phyloP scores from a whole-genome alignment of 495 filamentous ascomycete species.

The Talaromyces thailandensis region DNA sequence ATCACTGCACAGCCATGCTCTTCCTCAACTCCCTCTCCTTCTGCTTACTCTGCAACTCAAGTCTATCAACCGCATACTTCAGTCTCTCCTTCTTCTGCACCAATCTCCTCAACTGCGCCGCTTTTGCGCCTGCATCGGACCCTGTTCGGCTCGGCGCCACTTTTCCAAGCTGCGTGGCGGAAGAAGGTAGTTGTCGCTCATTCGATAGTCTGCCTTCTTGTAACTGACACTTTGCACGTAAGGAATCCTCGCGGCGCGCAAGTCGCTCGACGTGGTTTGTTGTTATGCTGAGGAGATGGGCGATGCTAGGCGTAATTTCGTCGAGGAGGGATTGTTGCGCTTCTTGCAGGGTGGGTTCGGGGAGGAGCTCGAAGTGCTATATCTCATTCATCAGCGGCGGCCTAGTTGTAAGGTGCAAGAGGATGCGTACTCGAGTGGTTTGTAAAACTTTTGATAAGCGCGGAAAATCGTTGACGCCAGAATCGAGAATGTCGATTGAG shows the following conservation, averaged over 20 bases:
- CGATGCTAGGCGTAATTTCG: constrained; percentile 68
- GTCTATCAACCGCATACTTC: constrained; percentile 64
- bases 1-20: constrained; percentile 56
- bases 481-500: constrained; percentile 61
- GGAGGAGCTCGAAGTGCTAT: constrained; percentile 74
- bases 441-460: constrained; percentile 61
- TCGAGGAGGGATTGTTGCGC: constrained; percentile 62
- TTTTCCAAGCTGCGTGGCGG: constrained; percentile 4
- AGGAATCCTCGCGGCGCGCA: constrained; percentile 56
- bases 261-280: constrained; percentile 63
- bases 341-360: constrained; percentile 54
- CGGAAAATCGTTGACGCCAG: constrained; percentile 66
- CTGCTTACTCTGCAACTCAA: constrained; percentile 59
- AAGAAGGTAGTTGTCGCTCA: constrained; percentile 10
- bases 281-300: constrained; percentile 53
- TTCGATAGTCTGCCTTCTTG: constrained; percentile 57
- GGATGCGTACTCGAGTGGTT: constrained; percentile 51
- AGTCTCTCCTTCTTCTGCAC: constrained; percentile 69
- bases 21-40: constrained; percentile 68
- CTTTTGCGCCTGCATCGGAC: constrained; percentile 38
- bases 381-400: background rate
- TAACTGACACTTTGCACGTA: constrained; percentile 63
- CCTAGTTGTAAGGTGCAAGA: background rate
- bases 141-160: constrained; percentile 10
- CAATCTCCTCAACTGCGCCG: constrained; percentile 52